Base-by-base conservation (phyloP, 768 basidiomycete genomes). In the Lactifluus hygrophoroides region DNA sequence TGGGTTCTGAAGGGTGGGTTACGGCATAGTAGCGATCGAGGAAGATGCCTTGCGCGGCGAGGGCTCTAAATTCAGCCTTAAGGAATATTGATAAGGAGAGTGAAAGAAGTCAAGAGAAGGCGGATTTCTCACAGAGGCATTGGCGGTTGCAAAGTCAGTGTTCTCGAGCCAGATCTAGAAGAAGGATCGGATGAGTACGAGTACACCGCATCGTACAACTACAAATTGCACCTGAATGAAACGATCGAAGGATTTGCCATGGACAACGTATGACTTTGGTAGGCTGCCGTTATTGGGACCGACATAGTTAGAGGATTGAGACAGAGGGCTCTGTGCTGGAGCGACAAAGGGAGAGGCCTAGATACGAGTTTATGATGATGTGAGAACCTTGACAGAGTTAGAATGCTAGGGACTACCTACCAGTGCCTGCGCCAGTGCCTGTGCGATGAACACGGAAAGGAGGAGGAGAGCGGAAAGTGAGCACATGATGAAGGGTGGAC, bases 1-100 rank as follows among this genome's bases (percentile, higher is more conserved):
- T 85, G 32, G 84, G 84, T 67, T 86, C 73, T 1, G 83, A 83
- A 3, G 83, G 80, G 64, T 82, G 81, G 27, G 80, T 80, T 38
- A 81, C 60, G 3, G 69, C 76, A 57, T 77, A 80, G 65, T 74
- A 81, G 49, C 74, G 75, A 43, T 61, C 57, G 30, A 71, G 66
- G 6, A 73, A 61, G 56, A 86, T 71, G 7, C 84, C 83, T 65
- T 83, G 72, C 47, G 72, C 62, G 16, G 77, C 75, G 56, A 85
- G 68, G 46, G 69, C 47, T 50, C 66, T 59, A 67, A 76, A 76
- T 19, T 60, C 61, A 11, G 61, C 10, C 63, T 64, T 32, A n/a
- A 5, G 14, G 67, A 67, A 16, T 69, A 50, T 61, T 61, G 55
- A 16, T 64, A 58, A 7, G 43, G 46, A 17, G 42, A 51, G 43